Percentiles rank a stretch among this genome's conserved stretches.
Conservation (phyloP, 75 land plant genomes). For the Selaginella moellendorffii region DNA sequence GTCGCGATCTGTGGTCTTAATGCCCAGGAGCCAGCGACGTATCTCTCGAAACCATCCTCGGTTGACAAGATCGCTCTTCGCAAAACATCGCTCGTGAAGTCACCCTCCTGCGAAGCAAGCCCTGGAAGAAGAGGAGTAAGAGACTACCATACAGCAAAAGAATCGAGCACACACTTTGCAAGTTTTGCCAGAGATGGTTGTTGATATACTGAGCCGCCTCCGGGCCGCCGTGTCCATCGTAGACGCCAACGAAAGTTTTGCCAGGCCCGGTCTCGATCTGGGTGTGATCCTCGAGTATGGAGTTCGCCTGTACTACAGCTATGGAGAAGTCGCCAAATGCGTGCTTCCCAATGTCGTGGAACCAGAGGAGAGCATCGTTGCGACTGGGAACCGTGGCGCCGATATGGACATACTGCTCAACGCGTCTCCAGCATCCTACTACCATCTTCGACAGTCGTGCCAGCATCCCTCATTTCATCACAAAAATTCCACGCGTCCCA, state of each 20-base stretch:
- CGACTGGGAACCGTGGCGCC: constrained; percentile 13
- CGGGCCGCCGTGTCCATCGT: constrained; percentile 55
- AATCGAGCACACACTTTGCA: constrained; percentile 31
- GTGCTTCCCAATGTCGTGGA: constrained; percentile 49
- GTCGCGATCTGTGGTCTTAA: constrained; percentile 48
- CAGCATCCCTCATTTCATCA: constrained; percentile 50
- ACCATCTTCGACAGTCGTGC: constrained; percentile 16
- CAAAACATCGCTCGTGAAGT: constrained; percentile 30
- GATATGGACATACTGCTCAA: constrained; percentile 2
- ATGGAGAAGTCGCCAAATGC: constrained; percentile 54
- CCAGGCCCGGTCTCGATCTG: constrained; percentile 44
- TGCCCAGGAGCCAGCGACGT: constrained; percentile 29
- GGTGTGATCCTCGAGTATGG: constrained; percentile 56
- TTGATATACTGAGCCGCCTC: constrained; percentile 37
- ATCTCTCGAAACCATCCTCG: constrained; percentile 52
- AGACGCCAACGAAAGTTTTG: constrained; percentile 47
- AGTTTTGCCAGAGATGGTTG: constrained; percentile 29
- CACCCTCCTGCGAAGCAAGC: background rate
- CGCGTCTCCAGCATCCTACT: constrained; percentile 6
- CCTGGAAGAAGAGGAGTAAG: background rate
- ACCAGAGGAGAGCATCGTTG: constrained; percentile 55
- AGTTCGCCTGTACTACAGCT: constrained; percentile 47
- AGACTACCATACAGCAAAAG: too few relatives aligned
- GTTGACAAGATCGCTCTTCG: constrained; percentile 48
- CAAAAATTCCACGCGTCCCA: background rate